These are phyloP conservation scores for Piper betle DNA, from an alignment of 164 flowering plant genomes.

Conservation along the genomic window DNA sequence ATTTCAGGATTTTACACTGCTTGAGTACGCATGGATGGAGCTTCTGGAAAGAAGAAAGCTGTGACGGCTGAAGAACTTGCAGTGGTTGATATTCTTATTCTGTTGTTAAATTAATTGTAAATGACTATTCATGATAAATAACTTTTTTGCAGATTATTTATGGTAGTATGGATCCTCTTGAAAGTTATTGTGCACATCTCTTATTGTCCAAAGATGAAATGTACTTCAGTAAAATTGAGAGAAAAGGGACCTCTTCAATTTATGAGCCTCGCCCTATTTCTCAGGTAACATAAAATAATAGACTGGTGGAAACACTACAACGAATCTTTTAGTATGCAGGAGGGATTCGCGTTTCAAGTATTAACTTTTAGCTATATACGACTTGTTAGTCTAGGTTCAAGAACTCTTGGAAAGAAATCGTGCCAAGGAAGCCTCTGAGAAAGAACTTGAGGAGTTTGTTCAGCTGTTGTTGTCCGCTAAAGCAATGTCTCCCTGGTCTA, in stretches of 20 bases:
- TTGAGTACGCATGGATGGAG: slow-evolving; percentile 92
- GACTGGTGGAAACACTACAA: too few species aligned
- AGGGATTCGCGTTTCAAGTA: too few species aligned
- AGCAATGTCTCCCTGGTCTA: slow-evolving; percentile 43
- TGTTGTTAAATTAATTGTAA: not conserved
- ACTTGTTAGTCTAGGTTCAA: slow-evolving; percentile 45
- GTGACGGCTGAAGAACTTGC: slow-evolving; percentile 75
- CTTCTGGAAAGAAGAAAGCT: slow-evolving; percentile 68
- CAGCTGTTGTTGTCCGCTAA: slow-evolving; percentile 57
- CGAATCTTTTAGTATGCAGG: too few species aligned
- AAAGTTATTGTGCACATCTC: slow-evolving; percentile 84
- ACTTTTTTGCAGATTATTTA: slow-evolving; percentile 55
- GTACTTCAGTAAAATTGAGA: slow-evolving; percentile 57
- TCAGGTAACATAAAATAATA: too few species aligned
- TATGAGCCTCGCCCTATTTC: slow-evolving; percentile 63
- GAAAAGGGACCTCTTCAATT: slow-evolving; percentile 46
- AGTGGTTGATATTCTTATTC: slow-evolving; percentile 35
- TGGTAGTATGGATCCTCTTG: slow-evolving; percentile 71
- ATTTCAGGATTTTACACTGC: slow-evolving; percentile 60
- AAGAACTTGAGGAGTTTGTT: slow-evolving; percentile 69
- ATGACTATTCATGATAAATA: not conserved
- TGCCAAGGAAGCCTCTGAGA: slow-evolving; percentile 69
- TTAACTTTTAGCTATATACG: not conserved
- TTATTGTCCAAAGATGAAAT: slow-evolving; percentile 80
- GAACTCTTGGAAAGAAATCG: slow-evolving; percentile 51